A percentile compares a stretch with the other conserved stretches of the same genome.
phyloP scores from a whole-genome alignment of 768 basidiomycete species.

The Psilocybe subaeruginosa region DNA sequence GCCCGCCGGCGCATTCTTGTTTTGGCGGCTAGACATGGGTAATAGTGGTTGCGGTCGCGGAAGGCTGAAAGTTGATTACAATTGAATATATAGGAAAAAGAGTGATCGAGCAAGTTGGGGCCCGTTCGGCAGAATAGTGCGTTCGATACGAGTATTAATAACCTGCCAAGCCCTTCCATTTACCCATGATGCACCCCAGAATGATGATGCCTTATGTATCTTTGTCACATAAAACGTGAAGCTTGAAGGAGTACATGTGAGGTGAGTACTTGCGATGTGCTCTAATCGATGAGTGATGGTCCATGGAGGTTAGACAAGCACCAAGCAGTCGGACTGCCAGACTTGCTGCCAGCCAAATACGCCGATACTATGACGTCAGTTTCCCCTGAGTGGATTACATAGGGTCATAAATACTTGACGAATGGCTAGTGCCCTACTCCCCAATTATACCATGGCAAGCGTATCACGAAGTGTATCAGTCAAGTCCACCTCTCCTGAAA shows the following conservation, averaged over 20 bases:
- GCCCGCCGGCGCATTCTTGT: not conserved
- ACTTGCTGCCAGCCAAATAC: not conserved
- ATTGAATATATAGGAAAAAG: not conserved
- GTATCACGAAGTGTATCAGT: not conserved
- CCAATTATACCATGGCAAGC: not conserved
- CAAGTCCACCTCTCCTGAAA: conserved; percentile 26
- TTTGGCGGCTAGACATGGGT: not conserved
- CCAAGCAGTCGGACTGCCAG: not conserved
- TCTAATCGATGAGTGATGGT: no score
- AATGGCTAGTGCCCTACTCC: not conserved
- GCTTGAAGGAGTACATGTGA: no score
- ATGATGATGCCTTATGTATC: no score
- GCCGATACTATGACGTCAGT: not conserved
- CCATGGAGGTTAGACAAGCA: not conserved
- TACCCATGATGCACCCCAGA: no score
- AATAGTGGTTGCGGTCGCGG: not conserved
- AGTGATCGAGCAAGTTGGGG: not conserved
- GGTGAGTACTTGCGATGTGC: no score
- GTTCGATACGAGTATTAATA: not conserved
- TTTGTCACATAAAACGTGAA: no score
- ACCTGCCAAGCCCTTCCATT: not conserved
- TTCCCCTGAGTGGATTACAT: not conserved
- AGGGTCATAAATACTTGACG: not conserved
- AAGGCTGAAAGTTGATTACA: not conserved
- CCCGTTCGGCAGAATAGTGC: not conserved